Percentiles rank a stretch among this genome's conserved stretches.
phyloP scores from a whole-genome alignment of 2,329 filamentous ascomycete species.

The Paramyrothecium sp. region DNA sequence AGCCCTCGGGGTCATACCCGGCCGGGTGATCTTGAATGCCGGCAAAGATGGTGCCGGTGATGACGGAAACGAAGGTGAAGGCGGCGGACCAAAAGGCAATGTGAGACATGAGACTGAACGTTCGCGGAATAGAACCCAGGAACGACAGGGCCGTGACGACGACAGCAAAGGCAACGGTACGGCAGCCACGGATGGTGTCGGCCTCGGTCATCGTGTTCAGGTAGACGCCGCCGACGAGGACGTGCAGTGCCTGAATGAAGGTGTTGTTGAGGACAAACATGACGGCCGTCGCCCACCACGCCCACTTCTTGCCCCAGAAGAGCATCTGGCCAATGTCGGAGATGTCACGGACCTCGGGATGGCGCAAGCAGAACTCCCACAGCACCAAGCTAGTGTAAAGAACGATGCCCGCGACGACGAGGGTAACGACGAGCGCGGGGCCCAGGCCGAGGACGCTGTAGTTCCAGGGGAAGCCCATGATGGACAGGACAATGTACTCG shows the following conservation, averaged over 20 bases:
- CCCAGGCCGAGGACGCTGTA: conserved; percentile 86
- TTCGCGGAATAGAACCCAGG: conserved; percentile 78
- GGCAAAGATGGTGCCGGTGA: conserved; percentile 80
- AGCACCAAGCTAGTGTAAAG: conserved; percentile 67
- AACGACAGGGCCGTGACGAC: conserved; percentile 75
- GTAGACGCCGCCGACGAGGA: conserved; percentile 81
- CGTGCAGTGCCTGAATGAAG: conserved; percentile 81
- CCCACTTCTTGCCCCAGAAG: conserved; percentile 80
- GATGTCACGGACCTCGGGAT: conserved; percentile 88
- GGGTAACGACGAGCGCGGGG: conserved; percentile 78
- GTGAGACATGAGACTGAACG: conserved; percentile 77
- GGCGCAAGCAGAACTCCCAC: conserved; percentile 87
- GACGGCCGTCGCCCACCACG: conserved; percentile 66
- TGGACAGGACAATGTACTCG: conserved; percentile 88
- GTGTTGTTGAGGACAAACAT: conserved; percentile 97
- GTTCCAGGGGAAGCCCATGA: conserved; percentile 95
- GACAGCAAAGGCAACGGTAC: conserved; percentile 77
- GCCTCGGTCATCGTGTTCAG: conserved; percentile 82
- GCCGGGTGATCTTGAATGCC: conserved; percentile 74
- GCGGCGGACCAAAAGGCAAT: conserved; percentile 76
- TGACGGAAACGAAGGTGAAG: conserved; percentile 87
- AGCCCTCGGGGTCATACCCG: conserved; percentile 52
- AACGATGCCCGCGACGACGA: conserved; percentile 74
- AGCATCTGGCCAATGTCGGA: conserved; percentile 96
- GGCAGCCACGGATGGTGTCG: conserved; percentile 59